A percentile compares a stretch with the other conserved stretches of the same genome.
These are phyloP conservation scores for Teratosphaeria gauchensis DNA, from an alignment of 2,329 filamentous ascomycete species.

Conservation along the genomic window DNA sequence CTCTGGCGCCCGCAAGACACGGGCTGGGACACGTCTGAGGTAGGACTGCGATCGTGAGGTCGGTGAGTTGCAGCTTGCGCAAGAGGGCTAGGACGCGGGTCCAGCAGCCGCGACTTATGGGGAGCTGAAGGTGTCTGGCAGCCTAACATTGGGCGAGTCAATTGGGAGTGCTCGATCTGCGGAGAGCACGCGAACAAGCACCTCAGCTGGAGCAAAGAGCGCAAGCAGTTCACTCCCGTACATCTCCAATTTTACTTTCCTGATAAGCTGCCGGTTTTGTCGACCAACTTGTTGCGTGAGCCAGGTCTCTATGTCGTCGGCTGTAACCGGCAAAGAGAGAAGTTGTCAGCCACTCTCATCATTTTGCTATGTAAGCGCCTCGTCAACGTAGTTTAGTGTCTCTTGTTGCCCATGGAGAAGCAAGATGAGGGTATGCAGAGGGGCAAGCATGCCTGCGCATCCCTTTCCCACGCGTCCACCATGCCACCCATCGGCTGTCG, in stretches of 20 bases:
- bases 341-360: not conserved
- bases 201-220: constrained; percentile 5
- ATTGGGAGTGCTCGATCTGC: not conserved
- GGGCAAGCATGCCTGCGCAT: not conserved
- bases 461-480: not conserved
- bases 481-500: not conserved
- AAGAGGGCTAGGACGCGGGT: not conserved
- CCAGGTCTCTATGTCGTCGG: constrained; percentile 1
- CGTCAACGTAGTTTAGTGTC: no score
- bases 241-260: constrained; percentile 5
- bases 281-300: not conserved
- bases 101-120: constrained; percentile 1
- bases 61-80: constrained; percentile 2
- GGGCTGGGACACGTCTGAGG: not conserved
- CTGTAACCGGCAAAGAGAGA: not conserved
- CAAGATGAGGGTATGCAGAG: not conserved
- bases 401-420: not conserved
- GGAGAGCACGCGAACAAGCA: not conserved
- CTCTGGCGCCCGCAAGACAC: not conserved
- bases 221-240: constrained; percentile 4
- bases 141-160: not conserved
- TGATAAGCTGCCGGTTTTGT: not conserved
- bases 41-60: constrained; percentile 1
- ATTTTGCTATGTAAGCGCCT: no score
- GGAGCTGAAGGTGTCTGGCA: constrained; percentile 1